phyloP scores from a whole-genome alignment of 1,139 yeast genomes.

The Saccharomyces hybrid region DNA sequence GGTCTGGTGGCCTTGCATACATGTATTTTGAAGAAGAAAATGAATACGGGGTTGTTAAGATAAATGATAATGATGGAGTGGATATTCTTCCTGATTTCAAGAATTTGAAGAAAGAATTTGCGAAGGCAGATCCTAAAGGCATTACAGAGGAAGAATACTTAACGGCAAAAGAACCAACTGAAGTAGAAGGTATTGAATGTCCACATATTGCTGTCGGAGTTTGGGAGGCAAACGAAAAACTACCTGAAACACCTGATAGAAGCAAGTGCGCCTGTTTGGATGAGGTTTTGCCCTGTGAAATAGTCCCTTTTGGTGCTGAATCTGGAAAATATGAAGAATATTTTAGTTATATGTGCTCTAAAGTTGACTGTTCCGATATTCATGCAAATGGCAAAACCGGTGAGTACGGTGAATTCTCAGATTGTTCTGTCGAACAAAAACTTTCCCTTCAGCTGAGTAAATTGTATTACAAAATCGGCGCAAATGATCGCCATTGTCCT shows the following conservation, averaged over 20 bases:
- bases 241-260: slow-evolving; percentile 54
- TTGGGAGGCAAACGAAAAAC: slow-evolving; percentile 40
- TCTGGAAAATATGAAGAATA: slow-evolving; percentile 32
- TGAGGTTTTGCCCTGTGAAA: slow-evolving; percentile 43
- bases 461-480: slow-evolving; percentile 35
- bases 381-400: slow-evolving; percentile 44
- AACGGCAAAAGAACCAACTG: slow-evolving; percentile 1
- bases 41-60: slow-evolving; percentile 68
- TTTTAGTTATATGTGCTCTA: slow-evolving; percentile 43
- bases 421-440: slow-evolving; percentile 45
- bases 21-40: slow-evolving; percentile 83
- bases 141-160: slow-evolving; percentile 19
- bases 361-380: slow-evolving; percentile 47
- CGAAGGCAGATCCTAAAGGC: slow-evolving; percentile 34
- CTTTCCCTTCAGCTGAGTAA: slow-evolving; percentile 48
- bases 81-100: slow-evolving; percentile 40
- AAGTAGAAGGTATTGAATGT: slow-evolving; percentile 20
- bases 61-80: slow-evolving; percentile 42
- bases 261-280: slow-evolving; percentile 58
- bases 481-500: slow-evolving; percentile 19
- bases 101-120: slow-evolving; percentile 31
- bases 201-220: slow-evolving; percentile 17
- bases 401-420: slow-evolving; percentile 50
- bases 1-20: slow-evolving; percentile 91
- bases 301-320: slow-evolving; percentile 33